These are phyloP conservation scores for Flueggea neowawraea DNA, from an alignment of 441 rosid genomes.

Conservation along the genomic window DNA sequence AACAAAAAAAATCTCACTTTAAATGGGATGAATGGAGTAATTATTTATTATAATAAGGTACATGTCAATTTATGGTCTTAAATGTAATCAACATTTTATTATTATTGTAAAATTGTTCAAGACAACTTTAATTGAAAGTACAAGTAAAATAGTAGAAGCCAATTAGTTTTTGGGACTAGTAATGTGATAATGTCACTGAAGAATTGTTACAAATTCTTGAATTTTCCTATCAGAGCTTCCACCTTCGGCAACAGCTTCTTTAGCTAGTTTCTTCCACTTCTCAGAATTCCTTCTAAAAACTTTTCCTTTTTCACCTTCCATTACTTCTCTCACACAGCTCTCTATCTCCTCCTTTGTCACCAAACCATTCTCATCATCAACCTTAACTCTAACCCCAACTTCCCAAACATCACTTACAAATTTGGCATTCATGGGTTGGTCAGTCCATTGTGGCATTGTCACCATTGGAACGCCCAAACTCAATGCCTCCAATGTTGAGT, in stretches of 20 bases:
- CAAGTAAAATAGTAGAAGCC: too few relatives aligned
- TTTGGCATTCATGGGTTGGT: constrained; percentile 17
- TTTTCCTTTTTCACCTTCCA: constrained; percentile 9
- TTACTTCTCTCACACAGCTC: constrained; percentile 11
- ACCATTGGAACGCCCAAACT: constrained; percentile 19
- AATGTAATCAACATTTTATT: too few relatives aligned
- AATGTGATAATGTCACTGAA: neutral
- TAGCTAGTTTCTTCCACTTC: constrained; percentile 16
- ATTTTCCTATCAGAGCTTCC: constrained; percentile 14
- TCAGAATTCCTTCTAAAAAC: constrained; percentile 2
- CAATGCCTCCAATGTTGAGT: constrained; percentile 21
- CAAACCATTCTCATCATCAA: constrained; percentile 9
- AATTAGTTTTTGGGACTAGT: too few relatives aligned
- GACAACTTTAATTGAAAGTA: too few relatives aligned
- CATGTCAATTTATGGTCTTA: too few relatives aligned
- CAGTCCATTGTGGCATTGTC: constrained; percentile 18
- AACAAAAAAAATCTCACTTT: too few relatives aligned
- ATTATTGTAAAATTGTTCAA: too few relatives aligned
- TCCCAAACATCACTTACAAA: constrained; percentile 14
- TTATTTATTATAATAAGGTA: too few relatives aligned
- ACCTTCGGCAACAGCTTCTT: constrained; percentile 13
- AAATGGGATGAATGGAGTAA: too few relatives aligned
- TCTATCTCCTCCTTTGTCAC: constrained; percentile 11
- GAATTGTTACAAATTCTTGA: constrained; percentile 1
- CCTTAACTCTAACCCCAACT: constrained; percentile 19